Evolutionary conservation across 495 filamentous ascomycete genomes (phyloP), one percentile per base, ranked within the genome.

Genomic region (Tuber borchii): DNA sequence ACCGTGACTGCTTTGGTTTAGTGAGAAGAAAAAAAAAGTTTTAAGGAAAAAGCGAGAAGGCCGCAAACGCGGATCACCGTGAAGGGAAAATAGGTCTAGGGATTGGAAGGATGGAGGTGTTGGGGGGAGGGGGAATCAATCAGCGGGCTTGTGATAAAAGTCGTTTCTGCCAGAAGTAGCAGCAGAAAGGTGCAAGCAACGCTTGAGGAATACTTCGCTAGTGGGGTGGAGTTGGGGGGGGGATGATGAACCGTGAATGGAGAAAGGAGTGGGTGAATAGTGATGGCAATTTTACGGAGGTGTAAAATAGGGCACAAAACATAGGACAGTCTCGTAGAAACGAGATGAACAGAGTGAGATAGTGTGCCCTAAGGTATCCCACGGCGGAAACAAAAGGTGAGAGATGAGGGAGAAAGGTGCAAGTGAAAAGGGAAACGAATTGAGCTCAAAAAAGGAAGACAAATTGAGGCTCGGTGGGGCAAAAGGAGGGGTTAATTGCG

Each of bases 1-100:
- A 79, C 75, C 78, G 78, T 79, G 78, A 79, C 78, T 79, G 78
- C 78, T 79, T 74, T 77, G 77, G 74, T 73, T 69, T 75, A 79
- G 78, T 79, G 78, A 73, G 76, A 40, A 70, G n/a, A 44, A 78
- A 56, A 72, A 42, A 71, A 46, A n/a, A 71, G 51, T 70, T 72
- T 70, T 75, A 75, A 51, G 65, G 74, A 69, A 70, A 78, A 77
- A 73, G 61, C 26, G 26, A 65, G 68, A 79, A 77, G 78, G 76
- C 70, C 76, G 76, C 70, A 79, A 75, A 75, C 78, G 72, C 45
- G 51, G 72, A 74, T 75, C 72, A 51, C 72, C 39, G 72, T 71
- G 70, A 79, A 79, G 74, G 73, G 71, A 72, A 40, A 72, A 51
- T 31, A 61, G 56, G 26, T 31, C 43, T 19, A 73, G 72, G 70